Percentiles rank a stretch among this genome's conserved stretches.
phyloP scores from a whole-genome alignment of 228 moss, liverwort and hornwort species.

The Sphagnum magellanicum region DNA sequence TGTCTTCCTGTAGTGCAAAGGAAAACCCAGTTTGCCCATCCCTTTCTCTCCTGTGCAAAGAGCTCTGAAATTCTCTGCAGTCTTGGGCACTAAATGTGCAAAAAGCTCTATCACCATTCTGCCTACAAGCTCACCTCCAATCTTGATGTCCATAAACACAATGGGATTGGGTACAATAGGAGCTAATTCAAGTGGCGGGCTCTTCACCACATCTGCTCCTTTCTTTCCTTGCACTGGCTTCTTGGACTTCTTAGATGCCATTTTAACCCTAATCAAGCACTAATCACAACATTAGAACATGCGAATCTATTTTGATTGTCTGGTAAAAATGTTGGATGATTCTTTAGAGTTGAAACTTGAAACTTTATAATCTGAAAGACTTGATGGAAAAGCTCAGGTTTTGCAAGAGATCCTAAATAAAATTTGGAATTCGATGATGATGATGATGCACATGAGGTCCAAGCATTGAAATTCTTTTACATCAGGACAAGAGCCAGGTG shows the following conservation, averaged over 20 bases:
- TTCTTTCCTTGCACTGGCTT: not conserved
- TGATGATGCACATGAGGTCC: too few relatives aligned
- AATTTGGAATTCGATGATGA: too few relatives aligned
- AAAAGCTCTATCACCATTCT: constrained; percentile 29
- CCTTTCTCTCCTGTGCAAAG: constrained; percentile 46
- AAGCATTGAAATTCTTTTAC: too few relatives aligned
- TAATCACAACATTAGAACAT: too few relatives aligned
- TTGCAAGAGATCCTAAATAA: too few relatives aligned
- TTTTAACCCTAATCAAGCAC: too few relatives aligned
- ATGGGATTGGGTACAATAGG: constrained; percentile 25
- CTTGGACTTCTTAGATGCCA: not conserved
- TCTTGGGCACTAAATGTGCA: constrained; percentile 24
- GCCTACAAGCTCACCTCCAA: constrained; percentile 17
- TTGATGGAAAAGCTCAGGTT: too few relatives aligned
- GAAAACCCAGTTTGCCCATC: constrained; percentile 13
- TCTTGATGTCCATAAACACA: constrained; percentile 31
- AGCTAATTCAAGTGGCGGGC: not conserved
- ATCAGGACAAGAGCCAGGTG: too few relatives aligned
- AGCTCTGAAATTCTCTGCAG: constrained; percentile 25
- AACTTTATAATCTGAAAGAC: too few relatives aligned
- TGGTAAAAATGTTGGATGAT: too few relatives aligned
- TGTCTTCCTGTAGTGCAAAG: constrained; percentile 21
- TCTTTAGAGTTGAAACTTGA: too few relatives aligned
- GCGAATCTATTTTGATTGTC: too few relatives aligned
- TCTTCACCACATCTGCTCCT: not conserved